Conservation (phyloP, 495 filamentous ascomycete genomes). For the Penicillium flavigenum region DNA sequence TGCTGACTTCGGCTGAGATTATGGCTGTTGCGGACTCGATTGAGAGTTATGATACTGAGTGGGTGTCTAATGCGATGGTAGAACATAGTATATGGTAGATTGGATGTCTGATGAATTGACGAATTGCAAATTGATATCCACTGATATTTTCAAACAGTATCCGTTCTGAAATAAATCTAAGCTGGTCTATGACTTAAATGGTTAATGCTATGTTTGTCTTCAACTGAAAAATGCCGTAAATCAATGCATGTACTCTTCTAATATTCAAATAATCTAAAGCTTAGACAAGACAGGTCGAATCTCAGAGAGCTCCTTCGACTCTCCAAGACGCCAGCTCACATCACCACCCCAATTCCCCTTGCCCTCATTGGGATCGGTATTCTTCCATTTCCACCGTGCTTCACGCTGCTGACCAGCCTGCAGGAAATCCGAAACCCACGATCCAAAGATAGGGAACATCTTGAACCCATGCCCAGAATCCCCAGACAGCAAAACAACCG, state of each 20-base stretch:
- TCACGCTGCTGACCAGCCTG: constrained; percentile 33
- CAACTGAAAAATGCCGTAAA: background rate
- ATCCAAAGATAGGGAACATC: constrained; percentile 56
- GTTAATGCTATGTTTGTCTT: background rate
- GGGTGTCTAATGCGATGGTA: constrained; percentile 41
- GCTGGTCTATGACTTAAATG: background rate
- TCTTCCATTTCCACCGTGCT: constrained; percentile 49
- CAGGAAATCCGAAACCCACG: constrained; percentile 46
- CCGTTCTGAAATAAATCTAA: background rate
- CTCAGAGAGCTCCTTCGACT: constrained; percentile 35
- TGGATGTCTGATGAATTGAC: constrained; percentile 2
- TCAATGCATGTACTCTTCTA: background rate
- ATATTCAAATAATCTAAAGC: constrained; percentile 20
- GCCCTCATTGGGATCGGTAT: constrained; percentile 10
- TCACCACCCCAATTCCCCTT: constrained; percentile 39
- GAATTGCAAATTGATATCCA: background rate
- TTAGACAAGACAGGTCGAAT: constrained; percentile 28
- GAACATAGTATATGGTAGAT: constrained; percentile 40
- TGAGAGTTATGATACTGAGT: constrained; percentile 40
- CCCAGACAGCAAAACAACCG: constrained; percentile 51
- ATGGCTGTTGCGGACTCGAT: constrained; percentile 44
- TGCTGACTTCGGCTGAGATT: constrained; percentile 37
- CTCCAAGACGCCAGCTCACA: constrained; percentile 43
- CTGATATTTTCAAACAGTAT: background rate
- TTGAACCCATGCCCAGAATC: constrained; percentile 62